Evolutionary conservation across 257 asterid species (phyloP).

Genomic region (Solanum pinnatisectum): DNA sequence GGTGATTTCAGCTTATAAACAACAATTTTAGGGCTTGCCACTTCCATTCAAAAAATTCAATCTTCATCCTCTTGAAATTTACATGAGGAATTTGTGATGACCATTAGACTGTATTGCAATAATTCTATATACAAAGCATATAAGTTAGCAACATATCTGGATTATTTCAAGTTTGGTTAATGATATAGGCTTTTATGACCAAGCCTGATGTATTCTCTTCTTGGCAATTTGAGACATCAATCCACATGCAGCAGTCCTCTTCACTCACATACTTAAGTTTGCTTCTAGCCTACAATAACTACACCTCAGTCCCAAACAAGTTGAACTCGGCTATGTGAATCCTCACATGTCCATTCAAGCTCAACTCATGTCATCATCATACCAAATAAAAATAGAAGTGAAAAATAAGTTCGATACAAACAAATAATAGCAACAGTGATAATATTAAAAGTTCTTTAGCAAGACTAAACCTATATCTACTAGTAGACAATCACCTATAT

Average conservation of each 20-base stretch:
- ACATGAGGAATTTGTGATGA: neutral
- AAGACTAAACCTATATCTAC: neutral
- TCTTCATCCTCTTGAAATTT: neutral
- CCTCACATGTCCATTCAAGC: neutral
- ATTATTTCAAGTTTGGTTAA: neutral
- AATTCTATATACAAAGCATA: neutral
- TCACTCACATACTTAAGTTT: neutral
- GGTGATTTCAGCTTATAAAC: neutral
- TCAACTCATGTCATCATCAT: neutral
- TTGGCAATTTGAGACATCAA: neutral
- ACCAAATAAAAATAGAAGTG: neutral
- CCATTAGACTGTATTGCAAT: neutral
- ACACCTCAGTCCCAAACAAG: neutral
- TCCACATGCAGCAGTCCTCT: neutral
- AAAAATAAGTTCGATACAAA: neutral
- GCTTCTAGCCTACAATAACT: neutral
- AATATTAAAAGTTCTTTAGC: neutral
- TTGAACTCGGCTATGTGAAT: neutral
- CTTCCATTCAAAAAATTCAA: neutral
- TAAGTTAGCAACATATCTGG: neutral
- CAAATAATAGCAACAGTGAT: neutral
- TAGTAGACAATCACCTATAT: neutral
- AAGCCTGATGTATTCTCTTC: neutral
- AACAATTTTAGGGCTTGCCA: neutral
- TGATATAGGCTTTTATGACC: neutral